Conservation (phyloP, 1,284 basidiomycete genomes). For the Anthracocystis panici-leucophaei region DNA sequence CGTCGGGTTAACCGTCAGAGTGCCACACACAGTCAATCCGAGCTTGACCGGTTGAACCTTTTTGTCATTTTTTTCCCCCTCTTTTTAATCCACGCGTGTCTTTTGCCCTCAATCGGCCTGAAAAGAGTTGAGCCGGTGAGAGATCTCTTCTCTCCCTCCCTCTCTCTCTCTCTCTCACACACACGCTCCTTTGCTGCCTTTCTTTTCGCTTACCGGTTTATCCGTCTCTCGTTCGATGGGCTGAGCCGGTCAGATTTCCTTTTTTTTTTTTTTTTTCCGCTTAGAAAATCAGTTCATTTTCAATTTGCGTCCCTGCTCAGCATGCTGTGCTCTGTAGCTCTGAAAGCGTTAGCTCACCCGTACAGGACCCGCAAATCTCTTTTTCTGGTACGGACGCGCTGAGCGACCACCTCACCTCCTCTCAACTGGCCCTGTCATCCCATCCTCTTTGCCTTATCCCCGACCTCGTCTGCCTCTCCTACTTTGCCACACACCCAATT, state of each 20-base stretch:
- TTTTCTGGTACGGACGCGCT: constrained; percentile 3
- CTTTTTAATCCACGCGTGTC: constrained; percentile 3
- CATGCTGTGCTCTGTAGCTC: background rate
- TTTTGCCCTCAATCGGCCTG: background rate
- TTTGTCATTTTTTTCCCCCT: background rate
- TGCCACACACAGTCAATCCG: background rate
- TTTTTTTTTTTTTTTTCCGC: constrained; percentile 12
- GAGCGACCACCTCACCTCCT: no score
- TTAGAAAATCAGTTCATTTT: background rate
- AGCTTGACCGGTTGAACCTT: background rate
- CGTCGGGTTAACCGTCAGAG: constrained; percentile 1
- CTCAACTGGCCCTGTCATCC: background rate
- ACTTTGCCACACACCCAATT: background rate
- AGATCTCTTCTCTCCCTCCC: background rate
- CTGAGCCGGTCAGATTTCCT: background rate
- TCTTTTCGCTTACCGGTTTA: background rate
- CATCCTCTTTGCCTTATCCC: background rate
- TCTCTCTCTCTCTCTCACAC: background rate
- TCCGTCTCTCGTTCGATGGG: background rate
- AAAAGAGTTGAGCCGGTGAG: constrained; percentile 22
- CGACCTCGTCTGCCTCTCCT: background rate
- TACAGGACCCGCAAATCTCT: constrained; percentile 2
- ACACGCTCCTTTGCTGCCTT: background rate
- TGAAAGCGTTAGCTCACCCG: no score
- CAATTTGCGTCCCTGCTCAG: background rate